Evolutionary conservation across 352 stramenopile genomes (phyloP), one percentile per base, ranked within the genome.

Genomic region (Elongisporangium undulatum): DNA sequence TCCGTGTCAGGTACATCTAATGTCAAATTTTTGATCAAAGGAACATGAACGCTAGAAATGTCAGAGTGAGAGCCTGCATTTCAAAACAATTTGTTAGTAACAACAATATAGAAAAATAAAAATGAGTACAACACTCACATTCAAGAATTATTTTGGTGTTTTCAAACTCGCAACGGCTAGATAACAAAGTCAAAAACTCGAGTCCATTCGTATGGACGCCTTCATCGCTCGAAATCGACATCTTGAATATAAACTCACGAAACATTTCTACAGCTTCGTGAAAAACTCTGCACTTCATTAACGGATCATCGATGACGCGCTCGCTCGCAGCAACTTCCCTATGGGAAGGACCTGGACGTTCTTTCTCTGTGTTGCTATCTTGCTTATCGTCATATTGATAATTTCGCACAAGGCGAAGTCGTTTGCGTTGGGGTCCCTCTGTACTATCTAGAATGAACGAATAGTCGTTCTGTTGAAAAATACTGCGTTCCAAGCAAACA

Each of bases 221-320:
- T 45, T 45, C 10, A 4, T 45, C 34, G 12, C 34, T 45, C 34
- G 34, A 5, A 17, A 45, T 17, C 34, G 34, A 34, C 21, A 53
- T 23, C 24, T 69, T 72, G 55, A 59, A 78, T 21, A 60, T 22
- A 45, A 62, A 69, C 17, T 79, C 76, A 17, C 66, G 59, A 23
- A 82, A 89, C 17, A 79, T 66, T 56, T 79, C 75, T 2, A 89
- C 68, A 8, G 75, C 69, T 13, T 87, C 76, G 45, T 89, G 79
- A 41, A 89, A 82, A 50, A 80, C 76, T n/a, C 71, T 55, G 19
- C 63, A 77, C 34, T 49, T 59, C 51, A 23, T 23, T 26, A 83
- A 71, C 17, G 50, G 49, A 19, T 73, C 64, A 34, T 61, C 68
- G 6, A 19, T 22, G 1, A 9, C 20, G 29, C n/a, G 22, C 13